Base-by-base conservation (phyloP, 1,139 yeast species). In the Taiozyma sp. region DNA sequence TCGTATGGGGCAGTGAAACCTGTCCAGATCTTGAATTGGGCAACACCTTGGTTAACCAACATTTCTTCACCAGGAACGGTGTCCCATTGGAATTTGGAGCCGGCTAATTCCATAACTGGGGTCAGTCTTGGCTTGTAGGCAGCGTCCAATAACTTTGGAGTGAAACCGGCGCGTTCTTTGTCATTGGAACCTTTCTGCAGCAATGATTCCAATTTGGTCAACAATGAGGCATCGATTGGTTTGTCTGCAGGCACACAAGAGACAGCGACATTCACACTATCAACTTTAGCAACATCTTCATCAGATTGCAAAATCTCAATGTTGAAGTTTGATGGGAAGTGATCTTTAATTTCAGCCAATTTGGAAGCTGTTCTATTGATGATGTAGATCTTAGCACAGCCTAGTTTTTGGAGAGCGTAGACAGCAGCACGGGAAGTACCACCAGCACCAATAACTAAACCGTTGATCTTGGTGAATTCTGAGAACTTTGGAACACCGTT, bases 341-440 rank as follows among this genome's bases (percentile, higher is more conserved):
- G 71, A 1, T 74, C 67, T 56, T 78, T 78, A 59, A 91, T 72
- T 4, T 77, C 84, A 22, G 68, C 68, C 48, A 89, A 73, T 62
- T 89, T 90, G 14, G 83, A 69, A 2, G 72, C 67, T 0, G 97
- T 89, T 64, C 99, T 82, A 73, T 93, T 93, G 52, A 88, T 68
- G 73, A 93, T 74, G 71, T 83, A 90, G 54, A 93, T 87, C 58
- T 76, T 80, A 42, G 73, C 62, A 65, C 95, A 89, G 2, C 97
- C 97, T 73, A 93, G 72, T 56, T 80, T 67, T 62, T 83, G 80
- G 61, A 93, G 76, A 1, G 99, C 98, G 67, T 79, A 91, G 26
- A 88, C 81, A 1, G 98, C 99, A 42, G 99, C 97, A 63, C 97
- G 80, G 0, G 97, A 85, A 39, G 99, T 91, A 46, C 99, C 99